phyloP scores from a whole-genome alignment of 208 protist genomes.

The Leishmania tropica region DNA sequence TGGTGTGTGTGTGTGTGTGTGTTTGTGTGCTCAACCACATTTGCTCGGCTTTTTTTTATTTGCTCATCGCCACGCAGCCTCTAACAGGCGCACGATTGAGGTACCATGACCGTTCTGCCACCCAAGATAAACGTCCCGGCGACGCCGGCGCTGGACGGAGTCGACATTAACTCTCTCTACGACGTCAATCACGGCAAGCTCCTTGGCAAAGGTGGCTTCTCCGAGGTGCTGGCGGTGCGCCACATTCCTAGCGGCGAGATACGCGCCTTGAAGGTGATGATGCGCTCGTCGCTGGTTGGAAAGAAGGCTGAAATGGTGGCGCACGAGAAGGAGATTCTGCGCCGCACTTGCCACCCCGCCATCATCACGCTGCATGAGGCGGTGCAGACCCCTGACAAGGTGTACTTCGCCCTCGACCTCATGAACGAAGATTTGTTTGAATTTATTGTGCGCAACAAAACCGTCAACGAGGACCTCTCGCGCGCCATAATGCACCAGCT shows the following conservation, averaged over 20 bases:
- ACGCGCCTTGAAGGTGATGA: constrained; percentile 83
- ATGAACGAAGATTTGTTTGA: constrained; percentile 89
- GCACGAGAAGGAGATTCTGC: constrained; percentile 88
- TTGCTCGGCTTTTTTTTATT: neutral
- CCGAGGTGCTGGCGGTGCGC: constrained; percentile 64
- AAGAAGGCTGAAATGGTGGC: constrained; percentile 85
- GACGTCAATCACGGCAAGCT: constrained; percentile 56
- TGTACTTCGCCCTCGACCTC: constrained; percentile 88
- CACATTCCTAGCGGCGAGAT: constrained; percentile 64
- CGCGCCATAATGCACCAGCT: constrained; percentile 72
- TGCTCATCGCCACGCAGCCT: neutral
- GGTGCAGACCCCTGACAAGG: constrained; percentile 53
- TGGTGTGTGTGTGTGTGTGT: neutral
- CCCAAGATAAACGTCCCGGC: constrained; percentile 61
- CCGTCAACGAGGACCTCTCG: constrained; percentile 67
- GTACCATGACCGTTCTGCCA: constrained; percentile 22
- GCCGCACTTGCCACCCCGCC: constrained; percentile 71
- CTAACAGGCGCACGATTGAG: neutral
- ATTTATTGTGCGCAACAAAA: constrained; percentile 80
- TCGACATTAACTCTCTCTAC: constrained; percentile 69
- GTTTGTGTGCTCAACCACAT: neutral
- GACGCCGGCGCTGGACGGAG: constrained; percentile 68
- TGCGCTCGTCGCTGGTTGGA: constrained; percentile 55
- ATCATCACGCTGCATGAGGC: constrained; percentile 88
- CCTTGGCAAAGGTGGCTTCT: constrained; percentile 85